Conservation (phyloP, 2,329 filamentous ascomycete genomes). For the Drechslerella dactyloides region DNA sequence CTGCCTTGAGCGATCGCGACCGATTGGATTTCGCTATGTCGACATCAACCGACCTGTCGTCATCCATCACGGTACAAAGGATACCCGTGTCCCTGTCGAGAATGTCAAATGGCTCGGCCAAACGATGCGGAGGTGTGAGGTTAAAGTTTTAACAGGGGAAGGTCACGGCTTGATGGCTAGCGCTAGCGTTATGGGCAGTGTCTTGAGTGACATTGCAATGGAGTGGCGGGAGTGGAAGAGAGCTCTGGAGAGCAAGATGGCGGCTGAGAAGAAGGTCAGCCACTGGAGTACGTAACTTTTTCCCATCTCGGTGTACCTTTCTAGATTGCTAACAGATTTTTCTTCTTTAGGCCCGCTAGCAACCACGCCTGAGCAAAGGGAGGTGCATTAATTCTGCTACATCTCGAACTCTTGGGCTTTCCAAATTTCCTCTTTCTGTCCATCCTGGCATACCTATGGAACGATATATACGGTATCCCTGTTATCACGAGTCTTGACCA, state of each 20-base stretch:
- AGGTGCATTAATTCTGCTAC: constrained; percentile 30
- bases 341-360: constrained; percentile 38
- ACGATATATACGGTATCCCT: background rate
- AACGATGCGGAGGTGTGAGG: constrained; percentile 90
- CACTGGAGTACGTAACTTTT: constrained; percentile 40
- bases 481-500: background rate
- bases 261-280: constrained; percentile 35
- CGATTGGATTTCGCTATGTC: constrained; percentile 94
- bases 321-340: constrained; percentile 9
- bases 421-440: background rate
- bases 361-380: constrained; percentile 42
- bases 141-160: constrained; percentile 86
- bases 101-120: constrained; percentile 95
- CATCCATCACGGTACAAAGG: constrained; percentile 90
- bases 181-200: constrained; percentile 86
- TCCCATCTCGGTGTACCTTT: background rate
- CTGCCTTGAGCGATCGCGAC: constrained; percentile 86
- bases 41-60: constrained; percentile 90
- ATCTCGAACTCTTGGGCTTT: background rate
- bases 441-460: background rate
- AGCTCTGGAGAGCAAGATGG: constrained; percentile 58
- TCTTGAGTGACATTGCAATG: constrained; percentile 90
- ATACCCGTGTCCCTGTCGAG: constrained; percentile 89
- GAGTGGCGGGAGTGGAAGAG: constrained; percentile 91
- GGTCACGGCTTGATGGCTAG: constrained; percentile 96